A percentile compares a stretch with the other conserved stretches of the same genome.
phyloP scores from a whole-genome alignment of 495 filamentous ascomycete species.

The Neurospora sp. region DNA sequence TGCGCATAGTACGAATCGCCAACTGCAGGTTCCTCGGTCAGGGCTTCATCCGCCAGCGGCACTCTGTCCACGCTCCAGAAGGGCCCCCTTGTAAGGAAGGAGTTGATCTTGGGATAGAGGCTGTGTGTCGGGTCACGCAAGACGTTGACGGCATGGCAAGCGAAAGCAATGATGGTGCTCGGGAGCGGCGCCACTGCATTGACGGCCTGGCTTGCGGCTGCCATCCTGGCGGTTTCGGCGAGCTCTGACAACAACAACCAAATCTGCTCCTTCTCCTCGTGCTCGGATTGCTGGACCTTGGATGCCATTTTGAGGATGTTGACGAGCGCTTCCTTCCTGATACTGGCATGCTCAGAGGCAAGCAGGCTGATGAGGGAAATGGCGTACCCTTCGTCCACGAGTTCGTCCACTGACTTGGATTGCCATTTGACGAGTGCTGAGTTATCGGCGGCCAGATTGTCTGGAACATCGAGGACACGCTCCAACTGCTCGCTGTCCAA shows the following conservation, averaged over 20 bases:
- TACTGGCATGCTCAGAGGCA: slow-evolving; percentile 59
- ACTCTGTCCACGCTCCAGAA: slow-evolving; percentile 63
- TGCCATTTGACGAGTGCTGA: slow-evolving; percentile 57
- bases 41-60: slow-evolving; percentile 64
- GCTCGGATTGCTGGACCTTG: slow-evolving; percentile 58
- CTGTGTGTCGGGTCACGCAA: slow-evolving; percentile 68
- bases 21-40: slow-evolving; percentile 57
- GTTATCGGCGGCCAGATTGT: slow-evolving; percentile 40
- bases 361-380: slow-evolving; percentile 62
- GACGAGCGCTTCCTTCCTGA: slow-evolving; percentile 65
- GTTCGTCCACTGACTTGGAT: slow-evolving; percentile 60
- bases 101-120: slow-evolving; percentile 80
- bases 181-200: slow-evolving; percentile 54
- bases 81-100: slow-evolving; percentile 67
- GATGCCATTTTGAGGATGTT: slow-evolving; percentile 54
- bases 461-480: slow-evolving; percentile 23
- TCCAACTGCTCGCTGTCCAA: slow-evolving; percentile 19
- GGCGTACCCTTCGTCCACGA: slow-evolving; percentile 62
- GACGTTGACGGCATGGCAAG: slow-evolving; percentile 56
- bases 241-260: slow-evolving; percentile 70
- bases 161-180: slow-evolving; percentile 63
- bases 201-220: slow-evolving; percentile 18
- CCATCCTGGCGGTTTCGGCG: slow-evolving; percentile 50
- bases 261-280: slow-evolving; percentile 65
- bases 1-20: slow-evolving; percentile 70